Base-by-base conservation (phyloP, 176 grass and related monocot species). In the Otatea glauca region DNA sequence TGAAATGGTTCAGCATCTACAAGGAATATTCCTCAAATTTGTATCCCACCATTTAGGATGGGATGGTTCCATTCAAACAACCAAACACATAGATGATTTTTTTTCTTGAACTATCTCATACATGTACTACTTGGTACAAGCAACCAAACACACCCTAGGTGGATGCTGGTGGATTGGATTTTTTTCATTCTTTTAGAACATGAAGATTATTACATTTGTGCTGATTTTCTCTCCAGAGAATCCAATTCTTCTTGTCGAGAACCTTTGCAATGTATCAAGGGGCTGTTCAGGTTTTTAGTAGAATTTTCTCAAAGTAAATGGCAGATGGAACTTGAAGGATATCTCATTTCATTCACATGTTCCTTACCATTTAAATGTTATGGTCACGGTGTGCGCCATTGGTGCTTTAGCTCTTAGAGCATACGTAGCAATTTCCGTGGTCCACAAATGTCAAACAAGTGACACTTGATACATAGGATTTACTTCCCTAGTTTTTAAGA, bases 401-500 rank as follows among this genome's bases (percentile, higher is more conserved):
- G 23, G 24, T 4, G 14, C 50, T 18, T 82, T 23, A 62, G 41
- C 71, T 69, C 70, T 17, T 83, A 63, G 66, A 53, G 32, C 29
- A 32, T 42, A 49, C 27, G 6, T 9, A 47, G 27, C 6, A 69
- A 48, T 69, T 64, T 45, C 38, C 35, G 35, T 80, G 68, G 69
- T 55, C 2, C 35, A 34, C 37, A 18, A 42, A 59, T 9, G 71
- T 45, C 61, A 73, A 78, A 78, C 45, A 65, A 5, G 37, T 71
- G 1, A 35, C 61, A 54, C 20, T 77, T 21, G 13, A 1, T 1
- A 15, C 48, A 55, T 39, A 37, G 8, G 50, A 35, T 79, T 77
- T 65, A 65, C 21, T 60, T 59, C 37, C 72, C 54, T 76, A 38
- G 9, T 61, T 72, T 23, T 59, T 59, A 56, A 56, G 54, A 24